Base-by-base conservation (phyloP, 176 grass and related monocot genomes). In the Zoysia pacifica region DNA sequence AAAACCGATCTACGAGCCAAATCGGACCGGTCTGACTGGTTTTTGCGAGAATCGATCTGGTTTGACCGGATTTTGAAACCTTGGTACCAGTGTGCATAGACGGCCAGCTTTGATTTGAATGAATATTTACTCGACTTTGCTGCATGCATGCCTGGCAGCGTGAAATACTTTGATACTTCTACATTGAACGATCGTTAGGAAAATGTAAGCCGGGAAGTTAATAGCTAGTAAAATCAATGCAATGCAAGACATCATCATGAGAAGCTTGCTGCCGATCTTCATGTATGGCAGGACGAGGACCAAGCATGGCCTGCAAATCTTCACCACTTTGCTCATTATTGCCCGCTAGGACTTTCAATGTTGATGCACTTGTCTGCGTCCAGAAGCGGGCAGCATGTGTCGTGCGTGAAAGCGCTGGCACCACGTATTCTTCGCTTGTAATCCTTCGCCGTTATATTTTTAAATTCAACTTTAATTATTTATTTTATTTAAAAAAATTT, bases 101-200 rank as follows among this genome's bases (percentile, higher is more conserved):
- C 28, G 0, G 28, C 28, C 28, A 28, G 28, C 28, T 28, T 28
- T 73, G 61, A 43, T 59, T 78, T 87, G 38, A 87, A 87, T 83
- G 43, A 55, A 43, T 62, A 43, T 49, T 60, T 40, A 72, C 73
- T 77, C 43, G 44, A 53, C 35, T 73, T 80, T 80, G 76, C 69
- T 66, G 58, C 73, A 28, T 28, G 28, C 28, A 56, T 46, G 64
- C 3, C 13, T 44, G 69, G 60, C 58, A 72, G 36, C 52, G 41
- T 72, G 79, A 28, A 28, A 28, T 28, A 28, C 28, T 28, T 28
- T 28, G 28, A 28, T 28, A 28, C 28, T 28, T 28, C 28, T 28
- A 28, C 28, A 28, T 28, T 28, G 28, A 28, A 28, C 28, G 28
- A 28, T 28, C 28, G 28, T 28, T 28, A 28, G 28, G 28, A 28